Evolutionary conservation across 2,329 filamentous ascomycete species (phyloP).

Genomic region (Aspergillus awamori): DNA sequence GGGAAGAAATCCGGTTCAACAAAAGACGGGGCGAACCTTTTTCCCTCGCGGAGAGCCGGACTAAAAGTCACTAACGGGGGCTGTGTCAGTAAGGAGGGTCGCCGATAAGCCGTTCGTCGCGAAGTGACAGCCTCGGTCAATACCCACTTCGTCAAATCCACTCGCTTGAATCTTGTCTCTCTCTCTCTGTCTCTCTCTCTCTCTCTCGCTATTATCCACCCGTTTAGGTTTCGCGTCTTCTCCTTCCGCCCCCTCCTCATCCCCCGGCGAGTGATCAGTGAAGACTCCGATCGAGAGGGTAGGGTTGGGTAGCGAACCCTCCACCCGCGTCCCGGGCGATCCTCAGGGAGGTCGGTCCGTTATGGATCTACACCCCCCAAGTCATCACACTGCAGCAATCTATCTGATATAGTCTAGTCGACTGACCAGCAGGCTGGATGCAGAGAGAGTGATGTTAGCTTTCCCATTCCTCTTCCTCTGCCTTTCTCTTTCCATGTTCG

Average conservation of each 20-base stretch:
- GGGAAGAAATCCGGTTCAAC: background rate
- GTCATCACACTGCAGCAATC: conserved; percentile 3
- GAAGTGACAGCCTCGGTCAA: too few relatives aligned
- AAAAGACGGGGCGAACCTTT: conserved; percentile 2
- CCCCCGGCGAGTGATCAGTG: background rate
- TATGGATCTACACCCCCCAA: background rate
- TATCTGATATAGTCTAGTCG: background rate
- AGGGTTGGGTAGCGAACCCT: background rate
- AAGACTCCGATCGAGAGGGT: conserved; percentile 6
- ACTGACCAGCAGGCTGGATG: too few relatives aligned
- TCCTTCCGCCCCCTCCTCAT: background rate
- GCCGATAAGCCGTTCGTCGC: background rate
- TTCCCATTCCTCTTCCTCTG: background rate
- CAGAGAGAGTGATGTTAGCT: background rate
- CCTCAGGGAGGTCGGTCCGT: background rate
- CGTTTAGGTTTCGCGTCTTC: background rate
- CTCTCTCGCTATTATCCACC: background rate
- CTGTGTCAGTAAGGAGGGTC: conserved; percentile 21
- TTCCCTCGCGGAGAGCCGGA: background rate
- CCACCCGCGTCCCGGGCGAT: background rate
- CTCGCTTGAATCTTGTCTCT: too few relatives aligned
- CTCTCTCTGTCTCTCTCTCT: too few relatives aligned
- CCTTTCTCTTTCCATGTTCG: background rate
- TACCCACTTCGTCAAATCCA: too few relatives aligned
- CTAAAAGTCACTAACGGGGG: conserved; percentile 11